Evolutionary conservation across 2,329 filamentous ascomycete genomes (phyloP).

Genomic region (Epichloe gansuensis): DNA sequence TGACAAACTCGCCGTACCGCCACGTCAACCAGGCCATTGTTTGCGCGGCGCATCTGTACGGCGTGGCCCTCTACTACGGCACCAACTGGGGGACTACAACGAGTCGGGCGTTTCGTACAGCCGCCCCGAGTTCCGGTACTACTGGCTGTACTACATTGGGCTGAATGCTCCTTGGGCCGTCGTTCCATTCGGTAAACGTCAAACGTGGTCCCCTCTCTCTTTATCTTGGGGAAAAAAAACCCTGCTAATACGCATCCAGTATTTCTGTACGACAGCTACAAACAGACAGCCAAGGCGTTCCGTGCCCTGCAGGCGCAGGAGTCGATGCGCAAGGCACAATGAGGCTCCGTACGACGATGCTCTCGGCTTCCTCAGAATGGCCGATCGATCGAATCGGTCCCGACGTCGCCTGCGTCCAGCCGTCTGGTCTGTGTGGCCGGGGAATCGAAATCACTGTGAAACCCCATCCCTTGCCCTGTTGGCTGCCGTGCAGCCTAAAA

Average conservation of each 20-base stretch:
- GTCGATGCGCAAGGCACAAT: constrained; percentile 12
- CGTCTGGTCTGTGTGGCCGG: no score
- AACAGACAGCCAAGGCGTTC: constrained; percentile 17
- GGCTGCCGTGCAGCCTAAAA: no score
- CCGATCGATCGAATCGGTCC: no score
- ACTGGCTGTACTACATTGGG: constrained; percentile 50
- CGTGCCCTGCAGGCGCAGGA: constrained; percentile 12
- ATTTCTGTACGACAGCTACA: constrained; percentile 21
- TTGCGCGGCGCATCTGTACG: constrained; percentile 45
- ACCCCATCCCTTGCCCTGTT: no score
- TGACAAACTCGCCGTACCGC: constrained; percentile 29
- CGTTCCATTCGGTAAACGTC: constrained; percentile 39
- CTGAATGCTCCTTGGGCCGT: constrained; percentile 50
- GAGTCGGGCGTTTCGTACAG: constrained; percentile 36
- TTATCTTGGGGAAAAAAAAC: no score
- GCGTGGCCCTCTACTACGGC: constrained; percentile 49
- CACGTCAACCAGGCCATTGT: constrained; percentile 39
- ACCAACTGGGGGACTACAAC: constrained; percentile 39
- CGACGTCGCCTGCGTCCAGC: no score
- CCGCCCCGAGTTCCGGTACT: constrained; percentile 48
- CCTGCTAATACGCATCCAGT: constrained; percentile 9
- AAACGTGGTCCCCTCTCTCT: no score
- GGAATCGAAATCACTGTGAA: no score
- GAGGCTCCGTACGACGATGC: not conserved
- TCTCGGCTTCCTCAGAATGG: no score